phyloP scores from a whole-genome alignment of 331 rosid genomes.

The Cydonia oblonga region DNA sequence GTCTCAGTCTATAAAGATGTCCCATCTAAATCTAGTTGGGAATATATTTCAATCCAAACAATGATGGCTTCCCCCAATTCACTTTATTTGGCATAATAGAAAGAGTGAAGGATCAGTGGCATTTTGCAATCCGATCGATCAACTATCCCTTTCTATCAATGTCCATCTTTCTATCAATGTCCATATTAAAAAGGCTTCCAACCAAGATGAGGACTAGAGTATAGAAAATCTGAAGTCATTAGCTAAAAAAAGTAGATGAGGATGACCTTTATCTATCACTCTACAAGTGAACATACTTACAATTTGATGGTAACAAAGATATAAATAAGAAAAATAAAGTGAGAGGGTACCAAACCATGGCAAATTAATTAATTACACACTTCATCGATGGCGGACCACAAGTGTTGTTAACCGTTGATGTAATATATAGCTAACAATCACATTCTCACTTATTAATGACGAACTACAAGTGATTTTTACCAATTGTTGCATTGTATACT shows the following conservation, averaged over 20 bases:
- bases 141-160: slow-evolving; percentile 50
- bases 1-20: slow-evolving; percentile 34
- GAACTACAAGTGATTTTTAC: too few relatives aligned
- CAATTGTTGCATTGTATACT: neutral
- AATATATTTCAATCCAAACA: slow-evolving; percentile 49
- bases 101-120: slow-evolving; percentile 11
- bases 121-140: slow-evolving; percentile 6
- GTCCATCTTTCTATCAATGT: slow-evolving; percentile 55
- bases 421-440: neutral
- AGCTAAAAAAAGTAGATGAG: slow-evolving; percentile 5
- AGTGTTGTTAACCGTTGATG: neutral
- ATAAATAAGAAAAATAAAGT: neutral
- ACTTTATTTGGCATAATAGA: slow-evolving; percentile 29
- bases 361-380: neutral
- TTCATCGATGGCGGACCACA: rapidly evolving
- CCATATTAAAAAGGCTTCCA: slow-evolving; percentile 71
- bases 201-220: slow-evolving; percentile 29
- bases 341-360: neutral
- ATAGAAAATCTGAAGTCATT: slow-evolving; percentile 36
- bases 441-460: neutral
- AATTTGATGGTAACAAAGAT: neutral
- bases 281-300: neutral
- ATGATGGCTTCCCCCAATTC: slow-evolving; percentile 38
- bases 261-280: slow-evolving; percentile 5
- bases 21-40: slow-evolving; percentile 44